Conservation (phyloP, 2,329 filamentous ascomycete genomes). For the Nothophaeocryptopus gaeumannii region DNA sequence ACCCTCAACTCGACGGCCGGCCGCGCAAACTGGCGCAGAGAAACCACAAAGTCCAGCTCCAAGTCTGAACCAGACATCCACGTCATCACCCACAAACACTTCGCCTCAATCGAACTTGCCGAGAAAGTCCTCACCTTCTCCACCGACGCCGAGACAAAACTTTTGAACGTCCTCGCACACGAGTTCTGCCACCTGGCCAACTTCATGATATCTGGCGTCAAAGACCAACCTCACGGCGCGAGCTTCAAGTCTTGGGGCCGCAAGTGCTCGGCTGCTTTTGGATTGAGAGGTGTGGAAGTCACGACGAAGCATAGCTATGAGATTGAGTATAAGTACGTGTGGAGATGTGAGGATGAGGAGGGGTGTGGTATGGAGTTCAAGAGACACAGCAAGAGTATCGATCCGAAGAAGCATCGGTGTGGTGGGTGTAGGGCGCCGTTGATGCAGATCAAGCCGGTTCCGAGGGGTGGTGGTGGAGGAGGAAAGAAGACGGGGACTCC, state of each 20-base stretch:
- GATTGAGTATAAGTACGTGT: slow-evolving; percentile 90
- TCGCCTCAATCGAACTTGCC: slow-evolving; percentile 80
- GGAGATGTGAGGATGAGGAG: slow-evolving; percentile 60
- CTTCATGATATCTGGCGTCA: slow-evolving; percentile 78
- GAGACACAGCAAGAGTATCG: slow-evolving; percentile 81
- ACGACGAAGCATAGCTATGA: slow-evolving; percentile 88
- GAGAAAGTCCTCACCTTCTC: slow-evolving; percentile 79
- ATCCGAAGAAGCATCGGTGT: slow-evolving; percentile 68
- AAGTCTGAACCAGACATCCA: slow-evolving; percentile 16
- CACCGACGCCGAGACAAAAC: slow-evolving; percentile 42
- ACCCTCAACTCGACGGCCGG: slow-evolving; percentile 79
- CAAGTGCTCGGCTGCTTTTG: slow-evolving; percentile 58
- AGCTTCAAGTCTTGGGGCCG: slow-evolving; percentile 78
- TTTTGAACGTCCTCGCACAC: slow-evolving; percentile 90
- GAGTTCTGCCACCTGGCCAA: slow-evolving; percentile 94
- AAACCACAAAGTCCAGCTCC: slow-evolving; percentile 37
- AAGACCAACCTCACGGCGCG: slow-evolving; percentile 74
- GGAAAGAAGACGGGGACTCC: not conserved
- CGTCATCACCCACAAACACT: slow-evolving; percentile 36
- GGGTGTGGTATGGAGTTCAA: slow-evolving; percentile 71
- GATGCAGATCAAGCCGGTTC: slow-evolving; percentile 75
- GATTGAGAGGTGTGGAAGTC: slow-evolving; percentile 64
- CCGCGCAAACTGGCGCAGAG: slow-evolving; percentile 50
- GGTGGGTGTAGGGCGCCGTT: slow-evolving; percentile 68
- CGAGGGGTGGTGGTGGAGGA: slow-evolving; percentile 44